Percentiles rank a stretch among this genome's conserved stretches.
Conservation (phyloP, 2,329 filamentous ascomycete genomes). For the Cytospora schulzeri region DNA sequence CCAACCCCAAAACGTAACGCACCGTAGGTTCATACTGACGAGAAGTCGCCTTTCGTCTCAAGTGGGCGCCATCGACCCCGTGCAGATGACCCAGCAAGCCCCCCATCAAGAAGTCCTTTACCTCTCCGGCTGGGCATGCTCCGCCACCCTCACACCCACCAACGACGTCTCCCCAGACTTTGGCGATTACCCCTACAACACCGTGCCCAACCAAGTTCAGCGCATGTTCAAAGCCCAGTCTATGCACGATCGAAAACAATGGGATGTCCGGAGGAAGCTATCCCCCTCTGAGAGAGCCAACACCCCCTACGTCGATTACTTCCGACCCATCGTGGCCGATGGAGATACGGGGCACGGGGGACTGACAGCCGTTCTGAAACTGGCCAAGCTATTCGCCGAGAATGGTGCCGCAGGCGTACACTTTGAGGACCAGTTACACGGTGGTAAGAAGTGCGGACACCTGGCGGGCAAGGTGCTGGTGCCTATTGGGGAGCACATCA, state of each 20-base stretch:
- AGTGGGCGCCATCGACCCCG: constrained; percentile 98
- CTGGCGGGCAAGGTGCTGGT: constrained; percentile 95
- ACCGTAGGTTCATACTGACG: constrained; percentile 3
- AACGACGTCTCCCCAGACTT: constrained; percentile 98
- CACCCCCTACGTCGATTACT: constrained; percentile 86
- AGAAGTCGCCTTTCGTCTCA: not conserved
- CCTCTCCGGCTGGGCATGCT: constrained; percentile 96
- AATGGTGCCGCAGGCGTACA: constrained; percentile 95
- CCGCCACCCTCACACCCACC: constrained; percentile 85
- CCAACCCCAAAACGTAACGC: no score
- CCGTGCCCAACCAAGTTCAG: constrained; percentile 97
- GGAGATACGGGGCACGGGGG: constrained; percentile 96
- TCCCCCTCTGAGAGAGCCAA: constrained; percentile 69
- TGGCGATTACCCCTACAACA: constrained; percentile 98
- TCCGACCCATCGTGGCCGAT: constrained; percentile 93
- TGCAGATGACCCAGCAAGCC: constrained; percentile 99
- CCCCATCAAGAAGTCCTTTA: constrained; percentile 95
- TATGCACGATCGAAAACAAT: constrained; percentile 95
- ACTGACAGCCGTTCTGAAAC: constrained; percentile 87
- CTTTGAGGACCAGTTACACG: constrained; percentile 96
- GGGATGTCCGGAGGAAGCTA: constrained; percentile 81
- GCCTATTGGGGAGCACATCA: constrained; percentile 93
- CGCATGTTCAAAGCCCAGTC: constrained; percentile 94
- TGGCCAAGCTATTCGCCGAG: constrained; percentile 96
- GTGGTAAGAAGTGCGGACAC: constrained; percentile 98